These are phyloP conservation scores for Notholithocarpus densiflorus DNA, from an alignment of 306 rosid genomes.

Conservation along the genomic window DNA sequence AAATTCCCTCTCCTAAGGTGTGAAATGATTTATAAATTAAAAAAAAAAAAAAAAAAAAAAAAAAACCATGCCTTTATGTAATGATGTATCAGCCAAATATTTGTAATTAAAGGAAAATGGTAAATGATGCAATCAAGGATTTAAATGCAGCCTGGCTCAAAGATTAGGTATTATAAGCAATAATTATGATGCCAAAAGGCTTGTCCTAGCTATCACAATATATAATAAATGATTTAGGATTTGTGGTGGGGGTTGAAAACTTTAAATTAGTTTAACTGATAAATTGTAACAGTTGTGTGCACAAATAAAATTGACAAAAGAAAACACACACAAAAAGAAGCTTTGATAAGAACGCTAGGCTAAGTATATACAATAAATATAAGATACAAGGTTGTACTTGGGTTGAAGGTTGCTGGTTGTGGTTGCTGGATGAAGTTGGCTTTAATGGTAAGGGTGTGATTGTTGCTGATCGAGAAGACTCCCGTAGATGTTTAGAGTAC, in stretches of 20 bases:
- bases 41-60: no score
- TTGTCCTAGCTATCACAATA: no score
- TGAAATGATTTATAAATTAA: no score
- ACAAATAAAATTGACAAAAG: not conserved
- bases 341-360: not conserved
- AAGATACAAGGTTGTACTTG: slow-evolving; percentile 6
- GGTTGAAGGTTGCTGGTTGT: slow-evolving; percentile 26
- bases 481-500: slow-evolving; percentile 55
- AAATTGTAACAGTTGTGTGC: no score
- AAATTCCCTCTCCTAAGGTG: no score
- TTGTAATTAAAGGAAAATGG: not conserved
- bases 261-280: no score
- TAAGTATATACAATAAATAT: not conserved
- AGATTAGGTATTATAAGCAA: no score
- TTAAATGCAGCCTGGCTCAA: not conserved
- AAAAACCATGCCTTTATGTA: not conserved
- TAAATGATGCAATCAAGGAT: not conserved
- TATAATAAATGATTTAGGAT: no score
- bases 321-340: not conserved
- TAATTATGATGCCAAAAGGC: no score
- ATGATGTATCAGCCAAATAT: not conserved
- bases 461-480: slow-evolving; percentile 38
- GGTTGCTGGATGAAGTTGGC: slow-evolving; percentile 14
- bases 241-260: no score
- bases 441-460: slow-evolving; percentile 26